Evolutionary conservation across 75 land plant genomes (phyloP).

Genomic region (Pinus taeda): DNA sequence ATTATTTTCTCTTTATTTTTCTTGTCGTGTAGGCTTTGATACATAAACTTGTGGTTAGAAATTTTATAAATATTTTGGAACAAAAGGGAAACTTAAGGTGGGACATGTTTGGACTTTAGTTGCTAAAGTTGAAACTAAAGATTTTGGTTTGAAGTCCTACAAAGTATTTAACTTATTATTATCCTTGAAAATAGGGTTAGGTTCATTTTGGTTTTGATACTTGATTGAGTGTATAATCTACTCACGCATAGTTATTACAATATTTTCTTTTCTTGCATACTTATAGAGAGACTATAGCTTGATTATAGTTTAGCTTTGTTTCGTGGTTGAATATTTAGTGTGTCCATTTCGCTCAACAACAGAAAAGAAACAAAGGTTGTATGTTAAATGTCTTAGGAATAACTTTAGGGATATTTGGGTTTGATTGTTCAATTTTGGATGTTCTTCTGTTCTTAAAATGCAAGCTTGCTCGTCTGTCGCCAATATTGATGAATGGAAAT

Average conservation of each 20-base stretch:
- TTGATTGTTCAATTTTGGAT: background rate
- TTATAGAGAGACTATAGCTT: background rate
- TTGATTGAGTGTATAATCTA: slow-evolving; percentile 3
- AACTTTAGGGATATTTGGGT: background rate
- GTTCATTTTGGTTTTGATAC: background rate
- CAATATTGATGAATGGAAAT: slow-evolving; percentile 90
- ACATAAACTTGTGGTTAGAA: background rate
- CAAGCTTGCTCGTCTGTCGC: slow-evolving; percentile 65
- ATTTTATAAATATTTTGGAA: background rate
- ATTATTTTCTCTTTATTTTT: background rate
- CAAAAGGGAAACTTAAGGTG: background rate
- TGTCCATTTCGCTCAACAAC: background rate
- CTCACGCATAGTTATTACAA: background rate
- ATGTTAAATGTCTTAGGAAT: background rate
- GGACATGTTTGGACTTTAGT: too few relatives aligned
- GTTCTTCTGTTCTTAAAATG: background rate
- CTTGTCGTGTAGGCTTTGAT: background rate
- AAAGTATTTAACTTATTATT: background rate
- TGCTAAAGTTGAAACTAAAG: background rate
- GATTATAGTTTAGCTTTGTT: background rate
- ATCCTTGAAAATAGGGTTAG: background rate
- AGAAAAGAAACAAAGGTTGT: background rate
- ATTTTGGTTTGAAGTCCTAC: background rate
- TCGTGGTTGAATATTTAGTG: background rate
- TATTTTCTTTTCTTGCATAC: too few relatives aligned